A percentile compares a stretch with the other conserved stretches of the same genome.
Evolutionary conservation across 345 rosid genomes (phyloP).

Genomic region (Acer negundo): DNA sequence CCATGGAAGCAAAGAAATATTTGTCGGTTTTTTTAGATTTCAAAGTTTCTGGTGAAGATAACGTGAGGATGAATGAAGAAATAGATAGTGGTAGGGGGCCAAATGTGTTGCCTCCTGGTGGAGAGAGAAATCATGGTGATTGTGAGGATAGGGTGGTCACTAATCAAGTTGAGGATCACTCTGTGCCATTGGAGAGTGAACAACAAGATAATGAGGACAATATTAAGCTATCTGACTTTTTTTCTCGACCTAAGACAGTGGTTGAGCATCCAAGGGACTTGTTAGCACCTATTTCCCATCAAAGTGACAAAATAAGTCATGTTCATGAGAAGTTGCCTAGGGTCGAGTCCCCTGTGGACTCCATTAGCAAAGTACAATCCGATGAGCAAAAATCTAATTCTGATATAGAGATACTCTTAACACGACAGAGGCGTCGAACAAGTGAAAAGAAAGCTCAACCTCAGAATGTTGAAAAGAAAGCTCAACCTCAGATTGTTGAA

Average conservation of each 20-base stretch:
- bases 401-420: conserved; percentile 11
- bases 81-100: neutral
- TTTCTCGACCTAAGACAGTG: neutral
- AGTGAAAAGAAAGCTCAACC: conserved; percentile 1
- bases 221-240: neutral
- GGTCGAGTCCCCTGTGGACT: neutral
- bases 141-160: neutral
- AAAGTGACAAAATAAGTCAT: neutral
- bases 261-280: neutral
- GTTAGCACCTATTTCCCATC: neutral
- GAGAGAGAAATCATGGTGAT: neutral
- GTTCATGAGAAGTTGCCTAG: neutral
- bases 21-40: conserved; percentile 31
- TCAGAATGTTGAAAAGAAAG: neutral
- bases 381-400: conserved; percentile 22
- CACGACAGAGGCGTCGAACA: conserved; percentile 6
- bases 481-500: conserved; percentile 4
- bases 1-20: conserved; percentile 29
- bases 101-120: neutral
- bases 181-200: conserved; percentile 2
- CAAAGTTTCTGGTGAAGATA: conserved; percentile 1
- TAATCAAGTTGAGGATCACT: conserved; percentile 1
- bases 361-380: neutral
- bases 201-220: neutral
- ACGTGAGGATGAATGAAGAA: conserved; percentile 17